Conservation (phyloP, 495 filamentous ascomycete species). For the Neurospora sp. region DNA sequence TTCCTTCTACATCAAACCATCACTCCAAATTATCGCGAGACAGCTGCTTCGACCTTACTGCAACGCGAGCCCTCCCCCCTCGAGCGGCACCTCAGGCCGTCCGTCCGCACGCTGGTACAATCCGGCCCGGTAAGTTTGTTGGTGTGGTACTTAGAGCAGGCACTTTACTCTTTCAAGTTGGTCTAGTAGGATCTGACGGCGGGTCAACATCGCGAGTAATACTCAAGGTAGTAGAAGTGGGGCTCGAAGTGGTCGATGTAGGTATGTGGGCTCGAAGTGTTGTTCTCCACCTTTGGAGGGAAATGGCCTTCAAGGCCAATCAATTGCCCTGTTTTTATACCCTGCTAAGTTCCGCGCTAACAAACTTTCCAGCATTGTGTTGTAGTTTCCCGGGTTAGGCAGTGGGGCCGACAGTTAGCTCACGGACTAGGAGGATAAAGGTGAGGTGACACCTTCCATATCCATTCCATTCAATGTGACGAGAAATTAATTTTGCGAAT, state of each 20-base stretch:
- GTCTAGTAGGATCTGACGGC: neutral
- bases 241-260: neutral
- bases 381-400: neutral
- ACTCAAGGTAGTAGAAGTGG: neutral
- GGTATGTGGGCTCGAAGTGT: neutral
- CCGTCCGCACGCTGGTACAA: neutral
- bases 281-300: neutral
- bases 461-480: neutral
- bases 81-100: neutral
- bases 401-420: neutral
- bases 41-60: neutral
- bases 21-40: neutral
- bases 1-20: neutral
- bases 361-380: neutral
- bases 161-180: neutral
- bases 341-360: neutral
- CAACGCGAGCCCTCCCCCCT: neutral
- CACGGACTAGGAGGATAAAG: neutral
- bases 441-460: neutral
- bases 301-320: neutral
- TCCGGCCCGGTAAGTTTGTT: neutral
- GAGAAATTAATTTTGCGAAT: neutral
- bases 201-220: neutral
- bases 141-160: neutral
- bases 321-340: neutral